A percentile compares a stretch with the other conserved stretches of the same genome.
These are phyloP conservation scores for Melocanna baccifera DNA, from an alignment of 176 grass and related monocot genomes.

Conservation along the genomic window DNA sequence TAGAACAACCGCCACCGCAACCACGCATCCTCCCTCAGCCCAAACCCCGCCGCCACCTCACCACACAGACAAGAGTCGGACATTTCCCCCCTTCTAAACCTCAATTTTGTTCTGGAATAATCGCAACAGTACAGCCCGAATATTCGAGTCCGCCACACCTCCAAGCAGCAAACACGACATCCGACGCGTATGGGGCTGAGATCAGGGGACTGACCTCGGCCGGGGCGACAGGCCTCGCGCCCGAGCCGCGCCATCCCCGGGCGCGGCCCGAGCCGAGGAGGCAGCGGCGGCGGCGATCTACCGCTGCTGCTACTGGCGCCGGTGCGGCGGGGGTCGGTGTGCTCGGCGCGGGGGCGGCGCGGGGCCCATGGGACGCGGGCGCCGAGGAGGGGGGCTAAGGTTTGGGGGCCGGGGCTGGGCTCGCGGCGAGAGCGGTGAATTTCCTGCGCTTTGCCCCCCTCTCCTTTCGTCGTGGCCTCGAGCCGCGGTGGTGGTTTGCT, in stretches of 20 bases:
- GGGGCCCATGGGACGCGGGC: slow-evolving; percentile 22
- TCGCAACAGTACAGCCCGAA: not conserved
- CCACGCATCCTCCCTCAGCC: not conserved
- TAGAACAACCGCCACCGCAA: not conserved
- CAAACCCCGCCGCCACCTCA: not conserved
- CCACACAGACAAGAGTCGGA: not conserved
- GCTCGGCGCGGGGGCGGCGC: slow-evolving; percentile 10
- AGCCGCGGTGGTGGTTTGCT: slow-evolving; percentile 35
- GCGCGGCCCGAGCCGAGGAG: not conserved
- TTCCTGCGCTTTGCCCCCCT: not conserved
- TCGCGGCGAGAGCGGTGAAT: not conserved
- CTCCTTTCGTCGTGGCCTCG: not conserved
- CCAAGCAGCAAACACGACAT: not conserved
- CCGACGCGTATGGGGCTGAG: not conserved
- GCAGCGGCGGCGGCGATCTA: not conserved
- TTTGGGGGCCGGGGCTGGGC: not conserved
- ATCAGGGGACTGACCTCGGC: slow-evolving; percentile 37
- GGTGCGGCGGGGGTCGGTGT: not conserved
- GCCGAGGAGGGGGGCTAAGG: slow-evolving; percentile 1
- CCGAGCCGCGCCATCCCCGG: slow-evolving; percentile 28
- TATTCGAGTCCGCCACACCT: not conserved
- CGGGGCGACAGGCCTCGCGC: not conserved
- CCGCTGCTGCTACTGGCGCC: not conserved
- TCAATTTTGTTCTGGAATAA: not conserved
- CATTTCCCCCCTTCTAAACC: not conserved